Evolutionary conservation across 2,329 filamentous ascomycete species (phyloP).

Genomic region (Tolypocladium nubicola): DNA sequence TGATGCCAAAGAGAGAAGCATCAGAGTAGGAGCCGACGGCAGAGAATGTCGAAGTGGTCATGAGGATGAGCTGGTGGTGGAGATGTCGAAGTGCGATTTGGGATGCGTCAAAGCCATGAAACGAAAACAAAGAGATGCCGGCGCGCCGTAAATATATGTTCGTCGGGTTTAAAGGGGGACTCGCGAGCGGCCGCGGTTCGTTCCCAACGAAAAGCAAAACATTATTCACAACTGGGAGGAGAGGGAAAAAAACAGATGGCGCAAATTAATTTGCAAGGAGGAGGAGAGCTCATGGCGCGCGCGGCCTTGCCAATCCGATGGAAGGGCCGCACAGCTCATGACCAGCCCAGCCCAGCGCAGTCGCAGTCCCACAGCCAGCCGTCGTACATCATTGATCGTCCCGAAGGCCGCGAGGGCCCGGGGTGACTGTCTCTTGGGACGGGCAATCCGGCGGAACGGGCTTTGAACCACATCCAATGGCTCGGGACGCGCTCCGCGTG

Average conservation of each 20-base stretch:
- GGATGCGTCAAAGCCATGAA: not conserved
- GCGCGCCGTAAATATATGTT: not conserved
- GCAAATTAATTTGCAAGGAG: not conserved
- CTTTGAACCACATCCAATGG: constrained; percentile 1
- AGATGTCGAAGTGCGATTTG: not conserved
- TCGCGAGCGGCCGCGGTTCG: not conserved
- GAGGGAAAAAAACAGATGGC: not conserved
- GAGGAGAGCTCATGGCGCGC: not conserved
- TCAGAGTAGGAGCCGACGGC: not conserved
- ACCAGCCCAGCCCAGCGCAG: not conserved
- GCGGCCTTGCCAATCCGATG: not conserved
- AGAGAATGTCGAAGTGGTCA: not conserved
- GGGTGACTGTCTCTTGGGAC: not conserved
- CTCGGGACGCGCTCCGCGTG: not conserved
- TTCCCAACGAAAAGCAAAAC: not conserved
- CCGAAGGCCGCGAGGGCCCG: not conserved
- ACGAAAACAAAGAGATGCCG: not conserved
- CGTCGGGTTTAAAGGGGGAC: not conserved
- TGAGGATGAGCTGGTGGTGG: not conserved
- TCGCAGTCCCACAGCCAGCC: constrained; percentile 2
- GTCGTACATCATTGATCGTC: constrained; percentile 5
- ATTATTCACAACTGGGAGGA: not conserved
- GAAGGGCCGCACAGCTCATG: not conserved
- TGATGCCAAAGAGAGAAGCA: constrained; percentile 2
- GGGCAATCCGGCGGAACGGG: not conserved